Percentiles rank a stretch among this genome's conserved stretches.
These are phyloP conservation scores for Hypholoma fasciculare DNA, from an alignment of 768 basidiomycete species.

Conservation along the genomic window DNA sequence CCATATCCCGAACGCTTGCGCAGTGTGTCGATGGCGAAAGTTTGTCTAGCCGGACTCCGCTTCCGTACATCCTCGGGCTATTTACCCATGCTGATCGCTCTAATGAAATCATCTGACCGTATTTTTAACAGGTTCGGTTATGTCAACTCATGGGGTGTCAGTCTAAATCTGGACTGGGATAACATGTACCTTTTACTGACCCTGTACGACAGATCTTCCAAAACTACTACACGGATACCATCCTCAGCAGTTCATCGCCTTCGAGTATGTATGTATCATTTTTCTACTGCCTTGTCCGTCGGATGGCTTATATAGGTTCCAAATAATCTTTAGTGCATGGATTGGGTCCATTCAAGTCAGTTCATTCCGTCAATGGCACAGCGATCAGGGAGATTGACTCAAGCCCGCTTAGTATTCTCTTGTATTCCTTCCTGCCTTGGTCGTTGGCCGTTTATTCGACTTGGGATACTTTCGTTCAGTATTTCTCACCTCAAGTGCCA, in stretches of 20 bases:
- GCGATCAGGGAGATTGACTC: not conserved
- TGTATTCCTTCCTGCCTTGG: constrained; percentile 59
- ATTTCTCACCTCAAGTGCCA: constrained; percentile 43
- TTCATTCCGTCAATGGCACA: not conserved
- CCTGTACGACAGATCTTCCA: constrained; percentile 62
- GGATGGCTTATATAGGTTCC: not conserved
- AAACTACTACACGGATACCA: constrained; percentile 60
- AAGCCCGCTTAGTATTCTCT: constrained; percentile 51
- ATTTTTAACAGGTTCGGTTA: constrained; percentile 53
- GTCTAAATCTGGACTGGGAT: constrained; percentile 18
- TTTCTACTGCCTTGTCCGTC: not conserved
- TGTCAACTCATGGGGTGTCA: constrained; percentile 75
- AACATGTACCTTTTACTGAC: not conserved
- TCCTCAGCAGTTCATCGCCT: constrained; percentile 49
- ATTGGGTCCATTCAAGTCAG: constrained; percentile 74
- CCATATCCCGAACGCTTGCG: too few species aligned
- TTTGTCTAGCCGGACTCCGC: too few species aligned
- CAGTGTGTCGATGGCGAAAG: too few species aligned
- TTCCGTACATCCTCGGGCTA: not conserved
- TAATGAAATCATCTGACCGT: constrained; percentile 9
- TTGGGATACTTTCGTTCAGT: constrained; percentile 63
- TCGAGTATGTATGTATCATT: constrained; percentile 58
- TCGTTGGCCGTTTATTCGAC: constrained; percentile 73
- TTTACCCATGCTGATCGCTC: not conserved
- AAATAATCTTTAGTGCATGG: constrained; percentile 55